Conservation (phyloP, 805 yeast species). For the Zygosaccharomyces kombuchaensis region DNA sequence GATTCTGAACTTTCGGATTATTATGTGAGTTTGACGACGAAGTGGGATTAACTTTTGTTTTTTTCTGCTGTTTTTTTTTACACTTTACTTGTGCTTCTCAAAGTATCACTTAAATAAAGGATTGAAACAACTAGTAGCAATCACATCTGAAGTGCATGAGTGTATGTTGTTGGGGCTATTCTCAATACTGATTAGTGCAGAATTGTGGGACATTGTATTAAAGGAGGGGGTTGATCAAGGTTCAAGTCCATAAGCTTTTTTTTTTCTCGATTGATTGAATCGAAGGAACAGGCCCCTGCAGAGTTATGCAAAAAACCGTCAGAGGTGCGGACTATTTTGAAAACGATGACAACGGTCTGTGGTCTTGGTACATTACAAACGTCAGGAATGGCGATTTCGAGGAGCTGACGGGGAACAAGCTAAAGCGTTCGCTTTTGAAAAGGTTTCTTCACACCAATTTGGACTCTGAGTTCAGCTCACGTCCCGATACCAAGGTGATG, state of each 20-base stretch:
- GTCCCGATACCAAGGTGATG: slow-evolving; percentile 22
- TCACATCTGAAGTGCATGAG: background rate
- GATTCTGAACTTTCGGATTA: background rate
- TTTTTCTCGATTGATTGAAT: background rate
- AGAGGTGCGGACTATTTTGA: slow-evolving; percentile 32
- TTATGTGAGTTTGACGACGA: background rate
- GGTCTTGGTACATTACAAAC: slow-evolving; percentile 38
- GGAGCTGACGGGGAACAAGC: slow-evolving; percentile 29
- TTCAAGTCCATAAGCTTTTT: background rate
- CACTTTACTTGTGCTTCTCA: background rate
- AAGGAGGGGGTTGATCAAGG: background rate
- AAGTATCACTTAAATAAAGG: background rate
- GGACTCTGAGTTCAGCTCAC: slow-evolving; percentile 6
- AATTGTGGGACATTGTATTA: background rate
- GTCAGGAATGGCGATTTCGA: slow-evolving; percentile 37
- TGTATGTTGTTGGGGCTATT: background rate
- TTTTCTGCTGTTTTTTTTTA: background rate
- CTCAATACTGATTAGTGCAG: background rate
- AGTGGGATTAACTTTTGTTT: background rate
- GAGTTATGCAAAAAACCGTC: slow-evolving; percentile 27
- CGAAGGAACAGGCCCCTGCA: background rate
- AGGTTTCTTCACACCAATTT: slow-evolving; percentile 29
- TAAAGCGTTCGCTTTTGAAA: slow-evolving; percentile 28
- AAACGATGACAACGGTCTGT: slow-evolving; percentile 34
- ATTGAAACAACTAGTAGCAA: background rate